Percentiles rank a stretch among this genome's conserved stretches.
phyloP scores from a whole-genome alignment of 2,329 filamentous ascomycete genomes.

The Penicillium polonicum region DNA sequence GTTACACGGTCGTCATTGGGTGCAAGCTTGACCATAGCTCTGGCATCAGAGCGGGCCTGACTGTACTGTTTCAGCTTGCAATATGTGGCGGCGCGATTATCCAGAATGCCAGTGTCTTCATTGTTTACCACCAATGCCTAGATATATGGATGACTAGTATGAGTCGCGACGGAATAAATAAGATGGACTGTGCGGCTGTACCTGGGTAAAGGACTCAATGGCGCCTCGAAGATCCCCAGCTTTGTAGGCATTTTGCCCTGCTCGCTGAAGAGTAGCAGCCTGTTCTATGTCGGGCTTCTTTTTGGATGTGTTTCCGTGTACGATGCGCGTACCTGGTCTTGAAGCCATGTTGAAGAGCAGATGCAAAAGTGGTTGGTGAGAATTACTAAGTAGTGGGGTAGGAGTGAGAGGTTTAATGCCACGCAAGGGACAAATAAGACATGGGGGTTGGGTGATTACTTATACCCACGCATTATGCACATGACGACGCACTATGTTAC shows the following conservation, averaged over 20 bases:
- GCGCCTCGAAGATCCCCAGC: conserved; percentile 46
- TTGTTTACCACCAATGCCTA: conserved; percentile 41
- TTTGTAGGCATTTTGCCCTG: conserved; percentile 46
- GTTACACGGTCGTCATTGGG: conserved; percentile 53
- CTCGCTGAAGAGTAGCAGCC: conserved; percentile 32
- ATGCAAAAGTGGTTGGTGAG: not conserved
- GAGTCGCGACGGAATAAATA: conserved; percentile 2
- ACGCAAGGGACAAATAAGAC: not conserved
- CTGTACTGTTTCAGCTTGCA: conserved; percentile 53
- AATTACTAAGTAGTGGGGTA: not conserved
- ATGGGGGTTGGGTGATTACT: not conserved
- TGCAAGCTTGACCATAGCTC: conserved; percentile 54
- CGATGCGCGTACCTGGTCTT: not conserved
- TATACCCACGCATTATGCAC: not conserved
- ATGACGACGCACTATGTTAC: not conserved
- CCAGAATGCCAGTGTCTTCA: conserved; percentile 47
- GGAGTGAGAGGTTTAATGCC: not conserved
- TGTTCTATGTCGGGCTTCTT: conserved; percentile 8
- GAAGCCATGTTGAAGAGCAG: conserved; percentile 6
- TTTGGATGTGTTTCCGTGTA: not conserved
- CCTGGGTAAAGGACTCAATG: conserved; percentile 43
- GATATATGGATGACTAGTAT: conserved; percentile 10
- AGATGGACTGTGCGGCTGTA: conserved; percentile 18
- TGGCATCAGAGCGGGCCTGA: conserved; percentile 56
- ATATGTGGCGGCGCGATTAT: conserved; percentile 56